Evolutionary conservation across 1,284 basidiomycete genomes (phyloP).

Genomic region (Cryptococcus sp.): DNA sequence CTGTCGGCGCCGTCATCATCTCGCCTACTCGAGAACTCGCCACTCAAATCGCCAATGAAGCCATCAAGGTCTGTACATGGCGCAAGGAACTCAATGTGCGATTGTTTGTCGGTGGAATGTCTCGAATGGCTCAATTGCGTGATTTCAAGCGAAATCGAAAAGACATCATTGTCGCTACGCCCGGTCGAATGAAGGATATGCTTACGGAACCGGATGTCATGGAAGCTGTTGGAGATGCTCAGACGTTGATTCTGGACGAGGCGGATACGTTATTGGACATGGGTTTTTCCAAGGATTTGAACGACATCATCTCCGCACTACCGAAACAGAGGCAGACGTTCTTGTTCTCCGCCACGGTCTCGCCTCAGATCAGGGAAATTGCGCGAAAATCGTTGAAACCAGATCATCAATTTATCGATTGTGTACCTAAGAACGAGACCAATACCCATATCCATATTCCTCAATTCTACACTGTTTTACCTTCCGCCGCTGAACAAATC

Average conservation of each 20-base stretch:
- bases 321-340: constrained; percentile 80
- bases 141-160: constrained; percentile 62
- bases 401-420: constrained; percentile 60
- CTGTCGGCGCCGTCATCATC: constrained; percentile 76
- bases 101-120: constrained; percentile 75
- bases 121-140: constrained; percentile 62
- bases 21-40: constrained; percentile 93
- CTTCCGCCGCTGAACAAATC: constrained; percentile 64
- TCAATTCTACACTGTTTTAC: constrained; percentile 76
- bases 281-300: constrained; percentile 90
- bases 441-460: constrained; percentile 72
- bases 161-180: constrained; percentile 90
- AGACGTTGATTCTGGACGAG: constrained; percentile 82
- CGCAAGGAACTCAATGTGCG: constrained; percentile 66
- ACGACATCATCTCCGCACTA: constrained; percentile 67
- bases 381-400: constrained; percentile 57
- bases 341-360: constrained; percentile 85
- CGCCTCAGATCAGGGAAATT: constrained; percentile 50
- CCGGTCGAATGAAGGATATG: constrained; percentile 81
- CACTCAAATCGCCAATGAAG: constrained; percentile 87
- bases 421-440: constrained; percentile 56
- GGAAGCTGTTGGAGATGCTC: constrained; percentile 56
- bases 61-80: constrained; percentile 63
- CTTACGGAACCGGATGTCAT: constrained; percentile 61
- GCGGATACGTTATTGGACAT: constrained; percentile 93